These are phyloP conservation scores for Monsonia emarginata DNA, from an alignment of 441 rosid genomes.

Conservation along the genomic window DNA sequence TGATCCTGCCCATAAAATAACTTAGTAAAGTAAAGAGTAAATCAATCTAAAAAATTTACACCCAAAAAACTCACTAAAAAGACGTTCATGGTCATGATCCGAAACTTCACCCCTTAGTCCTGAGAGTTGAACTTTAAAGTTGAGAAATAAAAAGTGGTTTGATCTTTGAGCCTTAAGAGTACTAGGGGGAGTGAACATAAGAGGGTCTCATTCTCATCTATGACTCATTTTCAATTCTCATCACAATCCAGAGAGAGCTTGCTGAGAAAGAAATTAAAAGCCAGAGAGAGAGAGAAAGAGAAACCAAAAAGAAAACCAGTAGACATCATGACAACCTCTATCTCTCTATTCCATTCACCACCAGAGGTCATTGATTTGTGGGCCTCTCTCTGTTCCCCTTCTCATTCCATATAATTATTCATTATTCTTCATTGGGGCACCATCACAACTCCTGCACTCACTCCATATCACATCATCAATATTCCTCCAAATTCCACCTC, in stretches of 20 bases:
- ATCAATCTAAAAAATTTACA: too few species aligned
- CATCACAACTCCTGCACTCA: background rate
- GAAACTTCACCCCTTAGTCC: too few species aligned
- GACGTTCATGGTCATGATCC: too few species aligned
- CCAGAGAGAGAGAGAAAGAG: background rate
- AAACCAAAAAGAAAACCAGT: background rate
- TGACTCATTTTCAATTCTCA: background rate
- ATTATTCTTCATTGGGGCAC: background rate
- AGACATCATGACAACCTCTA: background rate
- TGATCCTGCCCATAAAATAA: too few species aligned
- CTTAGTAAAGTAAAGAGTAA: too few species aligned
- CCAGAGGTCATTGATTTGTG: background rate
- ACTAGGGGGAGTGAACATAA: too few species aligned
- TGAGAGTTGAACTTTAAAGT: slow-evolving; percentile 15
- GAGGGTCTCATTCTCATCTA: background rate
- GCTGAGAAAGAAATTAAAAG: background rate
- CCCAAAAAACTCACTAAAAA: too few species aligned
- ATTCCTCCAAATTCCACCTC: background rate
- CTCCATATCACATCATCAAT: background rate
- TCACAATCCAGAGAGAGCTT: background rate
- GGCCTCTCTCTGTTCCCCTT: background rate
- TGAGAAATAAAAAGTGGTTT: background rate
- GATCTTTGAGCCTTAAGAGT: background rate
- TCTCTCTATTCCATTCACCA: background rate
- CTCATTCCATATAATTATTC: background rate